Evolutionary conservation across 768 basidiomycete species (phyloP).

Genomic region (Mycena epipterygia): DNA sequence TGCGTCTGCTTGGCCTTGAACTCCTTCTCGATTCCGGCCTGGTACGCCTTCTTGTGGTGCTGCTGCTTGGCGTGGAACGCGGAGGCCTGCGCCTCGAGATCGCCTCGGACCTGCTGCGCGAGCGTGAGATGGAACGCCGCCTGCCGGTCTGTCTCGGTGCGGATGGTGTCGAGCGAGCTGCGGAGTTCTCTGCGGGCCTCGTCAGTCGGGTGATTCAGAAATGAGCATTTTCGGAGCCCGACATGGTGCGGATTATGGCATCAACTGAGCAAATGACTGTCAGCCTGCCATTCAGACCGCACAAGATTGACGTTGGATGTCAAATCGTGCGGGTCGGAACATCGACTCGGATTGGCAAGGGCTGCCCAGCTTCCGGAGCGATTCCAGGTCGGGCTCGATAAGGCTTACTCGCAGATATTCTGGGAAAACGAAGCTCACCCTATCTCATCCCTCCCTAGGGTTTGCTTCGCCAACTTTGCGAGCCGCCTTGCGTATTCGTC

Average conservation of each 20-base stretch:
- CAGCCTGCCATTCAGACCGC: neutral
- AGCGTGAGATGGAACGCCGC: constrained; percentile 79
- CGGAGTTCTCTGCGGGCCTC: constrained; percentile 76
- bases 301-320: neutral
- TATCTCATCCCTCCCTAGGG: constrained; percentile 91
- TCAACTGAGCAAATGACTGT: too few species aligned
- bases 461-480: constrained; percentile 79
- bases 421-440: constrained; percentile 70
- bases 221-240: neutral
- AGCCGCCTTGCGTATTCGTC: constrained; percentile 95
- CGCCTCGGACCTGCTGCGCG: constrained; percentile 79
- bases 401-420: neutral
- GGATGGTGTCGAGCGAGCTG: constrained; percentile 83
- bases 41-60: constrained; percentile 80
- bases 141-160: constrained; percentile 88
- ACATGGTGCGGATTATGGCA: too few species aligned
- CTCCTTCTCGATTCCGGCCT: constrained; percentile 87
- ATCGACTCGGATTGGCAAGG: too few species aligned
- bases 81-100: constrained; percentile 76
- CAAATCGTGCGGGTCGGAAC: neutral
- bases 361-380: neutral
- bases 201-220: constrained; percentile 35
- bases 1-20: constrained; percentile 92
- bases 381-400: neutral
- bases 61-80: constrained; percentile 76